These are phyloP conservation scores for Canavalia gladiata DNA, from an alignment of 306 rosid genomes.

Conservation along the genomic window DNA sequence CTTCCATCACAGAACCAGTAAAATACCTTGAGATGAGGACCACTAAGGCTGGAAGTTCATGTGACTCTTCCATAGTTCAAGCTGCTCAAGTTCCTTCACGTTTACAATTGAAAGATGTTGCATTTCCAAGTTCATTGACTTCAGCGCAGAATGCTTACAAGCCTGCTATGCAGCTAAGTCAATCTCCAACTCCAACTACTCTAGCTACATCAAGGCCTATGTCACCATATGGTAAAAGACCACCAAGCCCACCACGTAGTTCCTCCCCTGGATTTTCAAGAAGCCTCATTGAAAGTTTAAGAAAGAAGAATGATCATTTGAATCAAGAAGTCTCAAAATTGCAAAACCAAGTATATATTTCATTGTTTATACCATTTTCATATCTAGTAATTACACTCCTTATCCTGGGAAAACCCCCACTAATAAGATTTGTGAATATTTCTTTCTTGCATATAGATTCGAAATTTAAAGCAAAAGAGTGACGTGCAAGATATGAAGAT, in stretches of 20 bases:
- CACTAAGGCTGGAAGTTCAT: conserved; percentile 52
- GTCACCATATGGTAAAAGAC: conserved; percentile 76
- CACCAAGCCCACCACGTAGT: conserved; percentile 87
- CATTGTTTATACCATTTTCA: conserved; percentile 37
- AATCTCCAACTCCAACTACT: conserved; percentile 54
- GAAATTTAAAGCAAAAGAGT: conserved; percentile 65
- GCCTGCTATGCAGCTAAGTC: conserved; percentile 50
- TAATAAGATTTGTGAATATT: conserved; percentile 40
- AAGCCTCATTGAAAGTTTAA: conserved; percentile 83
- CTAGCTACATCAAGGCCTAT: conserved; percentile 59
- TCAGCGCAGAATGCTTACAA: conserved; percentile 65
- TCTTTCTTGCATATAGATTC: conserved; percentile 62
- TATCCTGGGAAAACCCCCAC: conserved; percentile 6
- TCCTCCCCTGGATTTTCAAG: conserved; percentile 77
- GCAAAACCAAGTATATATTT: conserved; percentile 72
- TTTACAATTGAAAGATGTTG: conserved; percentile 74
- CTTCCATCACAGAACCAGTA: conserved; percentile 70
- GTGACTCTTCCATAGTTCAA: conserved; percentile 64
- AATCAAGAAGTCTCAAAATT: conserved; percentile 76
- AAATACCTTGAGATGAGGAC: conserved; percentile 70
- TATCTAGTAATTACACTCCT: conserved; percentile 18
- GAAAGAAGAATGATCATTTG: conserved; percentile 71
- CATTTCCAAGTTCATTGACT: conserved; percentile 77
- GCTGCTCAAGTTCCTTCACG: conserved; percentile 71
- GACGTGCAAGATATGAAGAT: conserved; percentile 73